Evolutionary conservation across 192 early-diverging fungal species (phyloP).

Genomic region (Thamnidium elegans): DNA sequence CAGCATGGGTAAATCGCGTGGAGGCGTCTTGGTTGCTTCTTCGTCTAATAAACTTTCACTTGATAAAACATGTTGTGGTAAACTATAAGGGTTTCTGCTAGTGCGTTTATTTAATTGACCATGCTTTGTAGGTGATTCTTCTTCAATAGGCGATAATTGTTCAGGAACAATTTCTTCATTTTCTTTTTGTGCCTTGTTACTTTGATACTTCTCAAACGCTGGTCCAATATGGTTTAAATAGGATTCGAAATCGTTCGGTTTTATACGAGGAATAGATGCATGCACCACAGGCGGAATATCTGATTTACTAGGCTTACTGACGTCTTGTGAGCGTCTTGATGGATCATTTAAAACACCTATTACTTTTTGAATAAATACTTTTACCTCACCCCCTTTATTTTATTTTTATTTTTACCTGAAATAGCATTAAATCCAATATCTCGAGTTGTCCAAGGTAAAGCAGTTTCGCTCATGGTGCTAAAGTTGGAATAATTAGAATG

Average conservation of each 20-base stretch:
- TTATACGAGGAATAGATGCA: conserved; percentile 64
- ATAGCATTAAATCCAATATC: conserved; percentile 84
- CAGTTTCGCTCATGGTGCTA: conserved; percentile 50
- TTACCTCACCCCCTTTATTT: background rate
- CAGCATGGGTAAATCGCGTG: conserved; percentile 65
- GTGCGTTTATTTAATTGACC: conserved; percentile 13
- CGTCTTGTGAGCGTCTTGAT: conserved; percentile 42
- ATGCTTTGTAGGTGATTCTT: too few species aligned
- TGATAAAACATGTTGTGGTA: conserved; percentile 32
- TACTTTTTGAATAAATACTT: conserved; percentile 5
- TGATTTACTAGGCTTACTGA: conserved; percentile 48
- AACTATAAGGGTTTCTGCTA: conserved; percentile 52
- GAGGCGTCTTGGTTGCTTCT: conserved; percentile 27
- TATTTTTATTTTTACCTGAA: conserved; percentile 36
- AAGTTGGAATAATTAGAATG: conserved; percentile 46
- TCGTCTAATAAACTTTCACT: conserved; percentile 38
- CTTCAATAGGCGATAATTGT: conserved; percentile 24
- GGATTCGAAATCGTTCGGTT: conserved; percentile 77
- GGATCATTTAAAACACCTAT: conserved; percentile 76
- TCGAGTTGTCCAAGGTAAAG: conserved; percentile 58
- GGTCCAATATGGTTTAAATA: conserved; percentile 73
- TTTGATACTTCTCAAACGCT: conserved; percentile 78
- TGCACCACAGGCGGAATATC: conserved; percentile 58
- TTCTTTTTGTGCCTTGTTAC: conserved; percentile 57
- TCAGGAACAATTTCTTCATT: conserved; percentile 39